Base-by-base conservation (phyloP, 1,139 yeast species). In the Blastobotrys capitulatus region DNA sequence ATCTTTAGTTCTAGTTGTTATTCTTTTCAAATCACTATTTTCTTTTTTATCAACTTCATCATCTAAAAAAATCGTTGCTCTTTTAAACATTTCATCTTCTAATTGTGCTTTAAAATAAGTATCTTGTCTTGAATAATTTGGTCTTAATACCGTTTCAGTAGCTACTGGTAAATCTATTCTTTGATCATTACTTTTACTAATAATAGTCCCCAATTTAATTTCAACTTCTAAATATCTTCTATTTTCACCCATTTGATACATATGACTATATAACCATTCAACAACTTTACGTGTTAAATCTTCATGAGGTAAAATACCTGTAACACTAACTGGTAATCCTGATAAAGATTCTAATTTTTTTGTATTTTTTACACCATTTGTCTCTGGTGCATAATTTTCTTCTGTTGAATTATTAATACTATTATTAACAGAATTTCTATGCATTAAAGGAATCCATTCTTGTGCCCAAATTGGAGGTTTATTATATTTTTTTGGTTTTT, bases 251-350 rank as follows among this genome's bases (percentile, higher is more conserved):
- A 87, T 74, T 36, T 83, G 82, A 41, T 76, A 74, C 50, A 88
- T 74, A 55, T 86, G 84, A 27, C 95, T 90, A 72, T 84, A 89
- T 6, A 89, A 76, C 97, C 97, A 89, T 59, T 85, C 88, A 15
- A 95, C 86, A 6, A 89, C 80, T 38, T 87, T 80, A 59, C 92
- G 77, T 3, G 92, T 85, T 47, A 87, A 73, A 58, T 88, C 92
- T 57, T 87, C 88, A 46, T 86, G 84, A 1, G 97, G 97, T 26
- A 83, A 78, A 1, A 82, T 73, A 10, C 88, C 88, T 1, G 88
- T 78, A 20, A 87, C 75, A 50, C 83, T 79, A 56, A 67, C 59
- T 61, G 41, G 57, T 49, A 32, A 50, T 15, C 22, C 55, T 15
- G 43, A 27, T 15, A 35, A 34, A 2, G 44, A 34, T 18, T 38